A percentile compares a stretch with the other conserved stretches of the same genome.
Conservation (phyloP, 2,329 filamentous ascomycete genomes). For the Botrytis pseudocinerea region DNA sequence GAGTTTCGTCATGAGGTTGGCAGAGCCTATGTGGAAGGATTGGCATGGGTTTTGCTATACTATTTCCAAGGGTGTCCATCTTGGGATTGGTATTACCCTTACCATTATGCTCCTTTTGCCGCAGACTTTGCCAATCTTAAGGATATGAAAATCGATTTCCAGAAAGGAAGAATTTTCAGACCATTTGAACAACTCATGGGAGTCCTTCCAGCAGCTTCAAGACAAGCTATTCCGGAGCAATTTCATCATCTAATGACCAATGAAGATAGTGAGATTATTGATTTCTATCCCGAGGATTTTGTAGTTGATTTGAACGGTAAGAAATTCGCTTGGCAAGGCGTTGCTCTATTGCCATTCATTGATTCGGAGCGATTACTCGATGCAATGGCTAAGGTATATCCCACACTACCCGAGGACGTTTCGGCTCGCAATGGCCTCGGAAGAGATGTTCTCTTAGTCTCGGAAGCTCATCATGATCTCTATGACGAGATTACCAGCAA, state of each 20-base stretch:
- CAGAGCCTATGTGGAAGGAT: conserved; percentile 86
- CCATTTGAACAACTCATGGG: conserved; percentile 99
- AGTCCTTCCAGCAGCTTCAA: conserved; percentile 88
- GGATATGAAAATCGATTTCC: conserved; percentile 77
- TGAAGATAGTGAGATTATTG: conserved; percentile 85
- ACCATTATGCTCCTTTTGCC: conserved; percentile 97
- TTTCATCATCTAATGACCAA: conserved; percentile 93
- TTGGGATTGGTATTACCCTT: conserved; percentile 99
- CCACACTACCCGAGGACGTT: conserved; percentile 75
- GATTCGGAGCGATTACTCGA: conserved; percentile 82
- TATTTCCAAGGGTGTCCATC: conserved; percentile 98
- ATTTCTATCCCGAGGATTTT: conserved; percentile 97
- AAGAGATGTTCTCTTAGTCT: conserved; percentile 79
- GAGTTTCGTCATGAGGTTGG: conserved; percentile 89
- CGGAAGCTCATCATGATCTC: conserved; percentile 73
- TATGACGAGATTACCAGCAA: conserved; percentile 82
- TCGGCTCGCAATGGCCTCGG: conserved; percentile 75
- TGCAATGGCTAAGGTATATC: conserved; percentile 82
- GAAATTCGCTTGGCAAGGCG: conserved; percentile 97
- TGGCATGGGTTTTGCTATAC: conserved; percentile 93
- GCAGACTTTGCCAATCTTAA: conserved; percentile 86
- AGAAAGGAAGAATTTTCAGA: conserved; percentile 80
- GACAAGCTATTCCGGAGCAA: conserved; percentile 82
- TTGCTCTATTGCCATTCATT: conserved; percentile 92
- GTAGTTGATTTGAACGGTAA: conserved; percentile 93